Evolutionary conservation across 495 filamentous ascomycete species (phyloP).

Genomic region (Poronia punctata): DNA sequence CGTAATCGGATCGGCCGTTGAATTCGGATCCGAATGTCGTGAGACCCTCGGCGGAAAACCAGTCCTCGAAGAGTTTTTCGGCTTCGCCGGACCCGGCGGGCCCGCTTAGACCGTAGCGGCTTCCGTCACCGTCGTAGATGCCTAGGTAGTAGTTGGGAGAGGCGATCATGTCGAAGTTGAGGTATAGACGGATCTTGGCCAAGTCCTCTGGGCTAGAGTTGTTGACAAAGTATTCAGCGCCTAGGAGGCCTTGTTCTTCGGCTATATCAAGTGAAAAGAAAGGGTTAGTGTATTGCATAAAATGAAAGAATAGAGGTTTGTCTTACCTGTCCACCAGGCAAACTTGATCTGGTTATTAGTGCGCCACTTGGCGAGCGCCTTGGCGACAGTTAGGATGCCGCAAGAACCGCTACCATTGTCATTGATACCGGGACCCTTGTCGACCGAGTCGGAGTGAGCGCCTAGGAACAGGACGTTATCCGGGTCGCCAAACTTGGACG

Average conservation of each 20-base stretch:
- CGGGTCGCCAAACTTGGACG: constrained; percentile 57
- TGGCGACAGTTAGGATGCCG: constrained; percentile 57
- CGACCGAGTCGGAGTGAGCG: constrained; percentile 64
- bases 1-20: constrained; percentile 62
- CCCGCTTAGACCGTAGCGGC: constrained; percentile 52
- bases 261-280: no score
- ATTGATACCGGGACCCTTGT: constrained; percentile 58
- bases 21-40: constrained; percentile 48
- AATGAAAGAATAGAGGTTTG: no score
- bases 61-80: constrained; percentile 57
- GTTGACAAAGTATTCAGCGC: constrained; percentile 52
- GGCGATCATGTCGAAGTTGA: constrained; percentile 78
- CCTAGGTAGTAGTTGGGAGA: constrained; percentile 61
- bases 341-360: constrained; percentile 65
- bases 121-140: constrained; percentile 67
- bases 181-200: constrained; percentile 55
- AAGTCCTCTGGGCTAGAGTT: constrained; percentile 31
- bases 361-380: constrained; percentile 48
- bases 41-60: constrained; percentile 40
- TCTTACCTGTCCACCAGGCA: constrained; percentile 60
- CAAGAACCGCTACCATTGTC: constrained; percentile 62
- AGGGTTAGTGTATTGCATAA: no score
- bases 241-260: constrained; percentile 61
- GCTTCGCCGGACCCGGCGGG: constrained; percentile 57
- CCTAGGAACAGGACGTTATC: constrained; percentile 57